These are phyloP conservation scores for Lactuca sativa DNA, from an alignment of 129 eudicot species.

Conservation along the genomic window DNA sequence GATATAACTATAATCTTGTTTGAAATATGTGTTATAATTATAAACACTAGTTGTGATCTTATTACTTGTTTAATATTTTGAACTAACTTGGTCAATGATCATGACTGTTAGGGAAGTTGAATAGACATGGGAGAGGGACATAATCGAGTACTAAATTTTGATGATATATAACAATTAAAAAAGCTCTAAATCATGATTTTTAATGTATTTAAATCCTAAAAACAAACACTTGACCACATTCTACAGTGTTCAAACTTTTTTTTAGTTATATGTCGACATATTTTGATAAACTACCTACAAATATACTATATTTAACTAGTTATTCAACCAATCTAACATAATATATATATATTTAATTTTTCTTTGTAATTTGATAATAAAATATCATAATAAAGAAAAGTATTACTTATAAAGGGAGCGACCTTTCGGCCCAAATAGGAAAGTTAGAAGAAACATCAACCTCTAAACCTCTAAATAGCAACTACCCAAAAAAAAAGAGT, in stretches of 20 bases:
- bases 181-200: background rate
- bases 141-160: background rate
- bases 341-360: too few relatives aligned
- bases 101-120: slow-evolving; percentile 20
- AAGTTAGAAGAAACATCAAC: background rate
- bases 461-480: background rate
- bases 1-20: background rate
- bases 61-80: slow-evolving; percentile 8
- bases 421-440: background rate
- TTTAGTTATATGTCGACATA: background rate
- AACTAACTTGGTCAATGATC: slow-evolving; percentile 24
- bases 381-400: too few relatives aligned
- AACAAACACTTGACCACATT: background rate
- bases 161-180: background rate
- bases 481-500: background rate
- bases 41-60: background rate
- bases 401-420: background rate
- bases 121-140: slow-evolving; percentile 25
- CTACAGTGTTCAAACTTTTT: background rate
- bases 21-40: background rate
- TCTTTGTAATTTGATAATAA: background rate
- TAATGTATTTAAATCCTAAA: background rate
- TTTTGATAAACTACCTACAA: too few relatives aligned
- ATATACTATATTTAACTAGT: too few relatives aligned
- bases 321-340: too few relatives aligned